Evolutionary conservation across 2,329 filamentous ascomycete species (phyloP).

Genomic region (Xylaria sp.): DNA sequence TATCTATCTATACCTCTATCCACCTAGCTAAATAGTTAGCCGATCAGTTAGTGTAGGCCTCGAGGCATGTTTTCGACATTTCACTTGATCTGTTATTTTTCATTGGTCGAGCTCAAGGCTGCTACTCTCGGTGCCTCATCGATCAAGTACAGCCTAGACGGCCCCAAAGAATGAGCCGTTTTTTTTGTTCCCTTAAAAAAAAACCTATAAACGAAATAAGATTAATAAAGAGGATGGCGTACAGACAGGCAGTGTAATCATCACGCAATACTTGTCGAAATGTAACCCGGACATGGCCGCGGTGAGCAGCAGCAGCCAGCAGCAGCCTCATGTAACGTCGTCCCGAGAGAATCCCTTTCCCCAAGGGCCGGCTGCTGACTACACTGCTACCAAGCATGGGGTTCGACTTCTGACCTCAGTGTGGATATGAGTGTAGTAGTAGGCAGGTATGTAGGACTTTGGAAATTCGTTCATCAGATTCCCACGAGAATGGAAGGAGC

Average conservation of each 20-base stretch:
- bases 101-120: neutral
- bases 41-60: conserved; percentile 17
- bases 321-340: conserved; percentile 37
- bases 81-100: neutral
- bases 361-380: conserved; percentile 1
- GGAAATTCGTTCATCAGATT: conserved; percentile 1
- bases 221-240: neutral
- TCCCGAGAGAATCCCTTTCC: neutral
- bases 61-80: neutral
- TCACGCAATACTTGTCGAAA: conserved; percentile 3
- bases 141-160: neutral
- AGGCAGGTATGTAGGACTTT: conserved; percentile 10
- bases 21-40: neutral
- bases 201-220: too few species aligned
- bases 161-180: neutral
- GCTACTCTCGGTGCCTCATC: neutral
- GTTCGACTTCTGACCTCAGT: conserved; percentile 1
- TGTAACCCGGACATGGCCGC: conserved; percentile 27
- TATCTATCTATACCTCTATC: neutral
- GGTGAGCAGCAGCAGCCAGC: conserved; percentile 20
- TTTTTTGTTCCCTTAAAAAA: too few species aligned
- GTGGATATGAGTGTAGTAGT: neutral
- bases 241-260: neutral
- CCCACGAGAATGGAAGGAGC: conserved; percentile 11
- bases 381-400: conserved; percentile 13